Evolutionary conservation across 169 alveolate species (phyloP), one percentile per base, ranked within the genome.

Genomic region (Plasmodium inui): DNA sequence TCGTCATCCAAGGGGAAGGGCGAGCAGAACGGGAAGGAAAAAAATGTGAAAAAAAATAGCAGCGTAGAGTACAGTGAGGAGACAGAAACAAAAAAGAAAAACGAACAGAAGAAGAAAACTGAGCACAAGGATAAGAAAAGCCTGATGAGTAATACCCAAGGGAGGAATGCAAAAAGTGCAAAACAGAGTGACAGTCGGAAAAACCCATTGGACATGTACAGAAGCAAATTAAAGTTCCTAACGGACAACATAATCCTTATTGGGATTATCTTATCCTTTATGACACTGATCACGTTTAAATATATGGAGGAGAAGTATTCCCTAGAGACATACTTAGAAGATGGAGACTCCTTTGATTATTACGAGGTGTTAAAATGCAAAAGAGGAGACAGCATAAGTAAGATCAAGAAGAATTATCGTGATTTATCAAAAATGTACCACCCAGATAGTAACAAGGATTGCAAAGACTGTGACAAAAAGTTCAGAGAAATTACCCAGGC

Each of bases 401-500:
- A 96, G 55, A 97, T 97, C 76, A 96, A 97, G 57, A 97, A 96
- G 80, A 97, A 97, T 44, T 97, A 96, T 90, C 95, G 97, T 44
- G 97, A 96, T 85, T 79, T 95, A 4, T 97, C 97, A 4, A 94
- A 95, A 34, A 94, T 71, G 70, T 95, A 96, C 95, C 99, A 97
- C 85, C 98, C 99, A 22, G 99, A 97, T 89, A 97, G 97, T 86
- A 95, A 97, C 78, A 90, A 85, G 22, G 96, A 95, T 95, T 94
- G 96, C 73, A 96, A 95, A 67, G 97, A 97, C 41, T 97, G 97
- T 82, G 97, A 95, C 72, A 95, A 96, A 30, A 96, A 96, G 30
- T 97, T 97, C 93, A 93, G 96, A 89, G 95, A 96, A 37, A 96
- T 97, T 55, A 97, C 98, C 41, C 95, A 98, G 82, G 98, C 98